Evolutionary conservation across 2,329 filamentous ascomycete genomes (phyloP).

Genomic region (Fusarium goolgardi): DNA sequence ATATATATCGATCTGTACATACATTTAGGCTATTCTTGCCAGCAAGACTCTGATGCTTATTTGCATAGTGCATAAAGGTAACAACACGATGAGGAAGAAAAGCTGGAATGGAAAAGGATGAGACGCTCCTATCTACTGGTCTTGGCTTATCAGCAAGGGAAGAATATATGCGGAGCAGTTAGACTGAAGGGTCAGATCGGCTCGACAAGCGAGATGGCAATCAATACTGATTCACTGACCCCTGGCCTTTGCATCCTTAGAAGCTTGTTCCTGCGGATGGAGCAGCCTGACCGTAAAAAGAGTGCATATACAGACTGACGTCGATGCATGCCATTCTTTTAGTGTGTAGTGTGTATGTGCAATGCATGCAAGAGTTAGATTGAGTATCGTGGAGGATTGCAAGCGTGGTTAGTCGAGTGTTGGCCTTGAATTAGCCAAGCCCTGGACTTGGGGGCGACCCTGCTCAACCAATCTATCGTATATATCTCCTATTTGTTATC

Average conservation of each 20-base stretch:
- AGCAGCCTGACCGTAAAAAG: background rate
- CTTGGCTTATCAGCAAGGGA: slow-evolving; percentile 17
- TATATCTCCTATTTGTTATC: slow-evolving; percentile 2
- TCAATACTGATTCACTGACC: slow-evolving; percentile 11
- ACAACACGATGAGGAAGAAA: background rate
- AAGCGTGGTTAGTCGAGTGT: background rate
- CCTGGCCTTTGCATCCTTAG: slow-evolving; percentile 20
- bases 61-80: background rate
- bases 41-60: background rate
- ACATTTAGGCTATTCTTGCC: background rate
- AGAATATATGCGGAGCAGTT: slow-evolving; percentile 20
- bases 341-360: background rate
- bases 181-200: slow-evolving; percentile 28
- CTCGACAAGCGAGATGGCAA: slow-evolving; percentile 39
- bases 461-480: background rate
- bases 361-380: background rate
- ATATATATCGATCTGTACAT: background rate
- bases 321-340: slow-evolving; percentile 14
- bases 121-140: background rate
- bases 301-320: slow-evolving; percentile 12
- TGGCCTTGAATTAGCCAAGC: slow-evolving; percentile 14
- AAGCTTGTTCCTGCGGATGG: slow-evolving; percentile 29
- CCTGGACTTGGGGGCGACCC: background rate
- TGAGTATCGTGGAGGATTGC: background rate
- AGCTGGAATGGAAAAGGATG: background rate